Base-by-base conservation (phyloP, 2,329 filamentous ascomycete species). In the Madurella fahalii region DNA sequence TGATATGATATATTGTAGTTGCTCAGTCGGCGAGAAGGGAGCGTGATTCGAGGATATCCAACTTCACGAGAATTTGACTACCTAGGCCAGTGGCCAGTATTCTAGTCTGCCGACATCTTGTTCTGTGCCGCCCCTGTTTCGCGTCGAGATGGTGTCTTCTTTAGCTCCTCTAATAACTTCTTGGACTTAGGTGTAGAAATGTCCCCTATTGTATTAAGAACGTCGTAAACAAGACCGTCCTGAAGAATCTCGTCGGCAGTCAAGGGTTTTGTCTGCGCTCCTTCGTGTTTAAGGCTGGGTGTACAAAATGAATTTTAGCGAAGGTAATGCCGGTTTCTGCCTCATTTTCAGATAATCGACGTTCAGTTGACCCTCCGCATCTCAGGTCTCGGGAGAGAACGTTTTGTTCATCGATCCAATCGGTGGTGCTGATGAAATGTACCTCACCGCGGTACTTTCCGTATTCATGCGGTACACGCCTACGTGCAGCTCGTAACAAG, bases 111-210 rank as follows among this genome's bases (percentile, higher is more conserved):
- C 13, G 58, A 52, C 12, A 70, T 68, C 9, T 68, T 65, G n/a
- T 61, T 42, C 2, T 16, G 25, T 12, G 3, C 53, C 68, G 0
- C 16, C 17, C 0, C 64, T 59, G 54, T 78, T 80, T 50, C 81
- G 76, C 58, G 80, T 79, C 58, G 77, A 82, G 61, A 84, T 80
- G 1, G 84, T 74, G 54, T 77, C 83, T 9, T 61, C 56, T 78
- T 75, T 1, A 85, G 61, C 1, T 69, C 64, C 0, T 68, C 61
- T 51, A 79, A 76, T 56, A 85, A 81, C 0, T 55, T 51, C 0
- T 63, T 44, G 0, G 75, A 61, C 9, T 70, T 64, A 0, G 70
- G 54, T 4, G 72, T 67, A 2, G 67, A 58, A 12, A 84, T 68
- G 0, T 59, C 61, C 20, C 68, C 71, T 0, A 69, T 76, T 0